phyloP scores from a whole-genome alignment of 257 asterid genomes.

The Solanum dulcamara region DNA sequence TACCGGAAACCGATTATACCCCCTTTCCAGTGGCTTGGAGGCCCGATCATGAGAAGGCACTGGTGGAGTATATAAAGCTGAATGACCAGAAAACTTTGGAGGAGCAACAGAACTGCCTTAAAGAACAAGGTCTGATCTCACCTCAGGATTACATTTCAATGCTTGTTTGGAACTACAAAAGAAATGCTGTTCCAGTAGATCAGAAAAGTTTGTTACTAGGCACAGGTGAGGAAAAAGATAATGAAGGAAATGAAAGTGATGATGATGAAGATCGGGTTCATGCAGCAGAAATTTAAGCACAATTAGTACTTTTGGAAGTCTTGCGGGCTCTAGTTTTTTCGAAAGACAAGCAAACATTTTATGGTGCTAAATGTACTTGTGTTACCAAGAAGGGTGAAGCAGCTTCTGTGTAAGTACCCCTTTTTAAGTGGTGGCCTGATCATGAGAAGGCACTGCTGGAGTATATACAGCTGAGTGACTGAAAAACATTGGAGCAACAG shows the following conservation, averaged over 20 bases:
- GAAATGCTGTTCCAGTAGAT: constrained; percentile 47
- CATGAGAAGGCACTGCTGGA: constrained; percentile 81
- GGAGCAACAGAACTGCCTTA: constrained; percentile 54
- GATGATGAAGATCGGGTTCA: constrained; percentile 34
- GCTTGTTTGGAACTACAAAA: constrained; percentile 95
- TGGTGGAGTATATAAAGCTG: constrained; percentile 71
- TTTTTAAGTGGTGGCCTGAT: constrained; percentile 61
- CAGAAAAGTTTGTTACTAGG: constrained; percentile 29
- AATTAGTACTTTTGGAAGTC: neutral
- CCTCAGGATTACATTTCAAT: constrained; percentile 92
- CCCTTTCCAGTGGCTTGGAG: constrained; percentile 84
- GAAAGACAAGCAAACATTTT: neutral
- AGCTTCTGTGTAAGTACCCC: constrained; percentile 26
- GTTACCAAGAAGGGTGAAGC: neutral
- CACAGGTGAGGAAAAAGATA: constrained; percentile 26
- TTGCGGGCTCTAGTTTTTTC: neutral
- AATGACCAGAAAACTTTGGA: constrained; percentile 58
- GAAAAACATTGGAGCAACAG: constrained; percentile 52
- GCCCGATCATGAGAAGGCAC: constrained; percentile 88
- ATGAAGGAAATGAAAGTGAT: constrained; percentile 12
- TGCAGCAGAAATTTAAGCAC: constrained; percentile 40
- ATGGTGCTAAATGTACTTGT: neutral
- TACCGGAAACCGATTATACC: constrained; percentile 88
- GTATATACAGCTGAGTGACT: constrained; percentile 57
- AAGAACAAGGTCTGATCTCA: constrained; percentile 79